These are phyloP conservation scores for Ogataea kodamae DNA, from an alignment of 805 yeast species.

Conservation along the genomic window DNA sequence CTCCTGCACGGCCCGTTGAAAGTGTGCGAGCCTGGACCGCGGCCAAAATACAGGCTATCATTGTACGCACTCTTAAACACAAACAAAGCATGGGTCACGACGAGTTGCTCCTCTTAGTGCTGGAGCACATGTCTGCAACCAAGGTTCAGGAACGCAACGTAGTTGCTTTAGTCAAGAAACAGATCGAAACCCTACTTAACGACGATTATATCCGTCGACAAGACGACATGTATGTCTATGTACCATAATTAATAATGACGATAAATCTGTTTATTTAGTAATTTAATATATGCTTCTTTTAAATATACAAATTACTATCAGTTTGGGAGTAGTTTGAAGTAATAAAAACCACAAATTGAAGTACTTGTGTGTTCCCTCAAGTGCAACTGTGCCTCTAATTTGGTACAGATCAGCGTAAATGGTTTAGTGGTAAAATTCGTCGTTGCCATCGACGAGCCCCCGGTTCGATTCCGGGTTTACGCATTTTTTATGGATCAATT, in stretches of 20 bases:
- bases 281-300: too few species aligned
- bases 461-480: constrained; percentile 29
- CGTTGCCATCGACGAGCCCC: constrained; percentile 29
- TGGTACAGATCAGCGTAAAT: constrained; percentile 21
- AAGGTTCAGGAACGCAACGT: constrained; percentile 5
- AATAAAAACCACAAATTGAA: too few species aligned
- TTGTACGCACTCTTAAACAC: constrained; percentile 33
- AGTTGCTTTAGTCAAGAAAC: constrained; percentile 24
- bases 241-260: constrained; percentile 16
- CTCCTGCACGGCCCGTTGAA: not conserved
- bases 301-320: too few species aligned
- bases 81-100: constrained; percentile 25
- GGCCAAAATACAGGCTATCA: constrained; percentile 14
- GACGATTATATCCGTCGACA: constrained; percentile 34
- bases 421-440: constrained; percentile 27
- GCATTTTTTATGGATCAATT: constrained; percentile 11
- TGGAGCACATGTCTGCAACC: constrained; percentile 19
- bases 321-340: not conserved
- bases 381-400: too few species aligned
- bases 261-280: too few species aligned
- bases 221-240: constrained; percentile 15
- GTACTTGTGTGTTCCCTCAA: too few species aligned
- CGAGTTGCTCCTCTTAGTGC: constrained; percentile 31
- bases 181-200: constrained; percentile 36
- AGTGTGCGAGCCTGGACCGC: constrained; percentile 8